Evolutionary conservation across 352 stramenopile species (phyloP).

Genomic region (Phytophthora ramorum): DNA sequence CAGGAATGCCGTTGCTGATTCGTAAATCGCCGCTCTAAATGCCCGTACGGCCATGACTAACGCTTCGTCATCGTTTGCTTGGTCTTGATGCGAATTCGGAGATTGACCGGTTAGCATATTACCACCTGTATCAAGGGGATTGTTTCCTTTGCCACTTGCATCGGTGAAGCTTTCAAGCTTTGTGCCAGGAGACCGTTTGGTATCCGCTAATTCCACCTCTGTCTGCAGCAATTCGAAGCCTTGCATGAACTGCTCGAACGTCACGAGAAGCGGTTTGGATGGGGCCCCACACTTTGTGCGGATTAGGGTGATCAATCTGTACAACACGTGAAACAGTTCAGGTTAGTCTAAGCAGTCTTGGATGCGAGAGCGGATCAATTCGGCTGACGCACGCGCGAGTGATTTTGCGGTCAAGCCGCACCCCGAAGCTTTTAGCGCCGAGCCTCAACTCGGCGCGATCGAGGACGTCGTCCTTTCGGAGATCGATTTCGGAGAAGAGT

Average conservation of each 20-base stretch:
- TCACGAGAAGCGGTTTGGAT: slow-evolving; percentile 53
- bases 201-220: not conserved
- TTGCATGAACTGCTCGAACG: slow-evolving; percentile 53
- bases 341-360: slow-evolving; percentile 7
- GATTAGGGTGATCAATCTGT: slow-evolving; percentile 61
- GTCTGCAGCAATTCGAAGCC: slow-evolving; percentile 55
- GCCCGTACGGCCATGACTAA: slow-evolving; percentile 43
- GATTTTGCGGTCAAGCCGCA: slow-evolving; percentile 68
- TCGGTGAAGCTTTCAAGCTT: not conserved
- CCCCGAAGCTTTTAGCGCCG: slow-evolving; percentile 50
- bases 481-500: slow-evolving; percentile 61
- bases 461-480: slow-evolving; percentile 55
- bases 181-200: not conserved
- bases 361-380: not conserved
- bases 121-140: not conserved
- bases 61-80: slow-evolving; percentile 34
- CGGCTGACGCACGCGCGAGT: slow-evolving; percentile 55
- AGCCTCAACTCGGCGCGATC: slow-evolving; percentile 73
- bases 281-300: slow-evolving; percentile 51
- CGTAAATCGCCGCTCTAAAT: slow-evolving; percentile 50
- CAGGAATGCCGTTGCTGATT: slow-evolving; percentile 47
- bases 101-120: not conserved
- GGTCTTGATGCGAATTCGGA: not conserved
- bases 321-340: not conserved
- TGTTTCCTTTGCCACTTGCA: not conserved